These are phyloP conservation scores for Emydomyces testavorans DNA, from an alignment of 2,329 filamentous ascomycete species.

Conservation along the genomic window DNA sequence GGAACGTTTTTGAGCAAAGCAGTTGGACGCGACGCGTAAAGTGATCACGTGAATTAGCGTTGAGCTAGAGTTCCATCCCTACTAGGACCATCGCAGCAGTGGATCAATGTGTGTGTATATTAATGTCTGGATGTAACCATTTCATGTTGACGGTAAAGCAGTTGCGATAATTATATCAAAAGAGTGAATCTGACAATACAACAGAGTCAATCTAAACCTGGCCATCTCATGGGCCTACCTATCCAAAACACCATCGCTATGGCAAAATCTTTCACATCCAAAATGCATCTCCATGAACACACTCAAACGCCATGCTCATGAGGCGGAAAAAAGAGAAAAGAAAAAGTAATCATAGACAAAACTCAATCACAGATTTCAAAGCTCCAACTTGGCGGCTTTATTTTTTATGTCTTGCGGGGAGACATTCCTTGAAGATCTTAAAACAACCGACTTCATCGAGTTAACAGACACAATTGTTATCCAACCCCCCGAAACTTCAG, in stretches of 20 bases:
- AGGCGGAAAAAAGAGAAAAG: too few relatives aligned
- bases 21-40: slow-evolving; percentile 7
- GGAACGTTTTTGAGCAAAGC: not conserved
- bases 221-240: not conserved
- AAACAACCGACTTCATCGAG: slow-evolving; percentile 36
- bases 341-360: not conserved
- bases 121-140: too few relatives aligned
- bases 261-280: not conserved
- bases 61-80: too few relatives aligned
- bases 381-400: slow-evolving; percentile 20
- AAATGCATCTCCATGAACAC: not conserved
- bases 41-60: slow-evolving; percentile 15
- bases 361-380: slow-evolving; percentile 2
- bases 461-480: slow-evolving; percentile 38
- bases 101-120: too few relatives aligned
- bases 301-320: not conserved
- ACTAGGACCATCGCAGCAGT: too few relatives aligned
- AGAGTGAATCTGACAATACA: not conserved
- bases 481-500: slow-evolving; percentile 41
- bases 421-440: slow-evolving; percentile 33
- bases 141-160: too few relatives aligned
- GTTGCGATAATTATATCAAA: not conserved
- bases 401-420: slow-evolving; percentile 28
- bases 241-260: slow-evolving; percentile 4
- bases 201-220: not conserved